phyloP scores from a whole-genome alignment of 345 rosid species.

The Eucalyptus polybractea region DNA sequence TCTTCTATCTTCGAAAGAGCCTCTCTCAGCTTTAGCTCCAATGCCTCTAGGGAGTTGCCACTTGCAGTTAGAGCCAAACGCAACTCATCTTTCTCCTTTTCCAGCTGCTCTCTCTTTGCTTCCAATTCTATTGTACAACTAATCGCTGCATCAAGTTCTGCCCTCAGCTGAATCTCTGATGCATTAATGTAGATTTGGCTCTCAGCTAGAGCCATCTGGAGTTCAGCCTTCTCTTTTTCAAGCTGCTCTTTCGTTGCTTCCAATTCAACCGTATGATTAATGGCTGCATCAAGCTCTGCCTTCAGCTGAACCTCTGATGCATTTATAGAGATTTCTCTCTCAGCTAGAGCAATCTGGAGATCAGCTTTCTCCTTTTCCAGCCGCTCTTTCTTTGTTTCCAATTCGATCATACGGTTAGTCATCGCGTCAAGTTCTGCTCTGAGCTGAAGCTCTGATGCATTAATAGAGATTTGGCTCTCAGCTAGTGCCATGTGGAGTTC shows the following conservation, averaged over 20 bases:
- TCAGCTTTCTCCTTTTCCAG: slow-evolving; percentile 1
- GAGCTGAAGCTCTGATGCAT: not conserved
- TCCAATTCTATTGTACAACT: not conserved
- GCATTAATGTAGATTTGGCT: not conserved
- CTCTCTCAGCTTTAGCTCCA: not conserved
- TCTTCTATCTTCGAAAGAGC: not conserved
- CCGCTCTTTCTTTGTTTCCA: not conserved
- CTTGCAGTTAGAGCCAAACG: not conserved
- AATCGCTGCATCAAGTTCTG: not conserved
- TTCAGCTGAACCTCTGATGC: not conserved
- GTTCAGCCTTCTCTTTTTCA: not conserved
- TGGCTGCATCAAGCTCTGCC: not conserved
- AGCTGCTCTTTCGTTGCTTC: not conserved
- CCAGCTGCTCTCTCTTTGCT: not conserved
- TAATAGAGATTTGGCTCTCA: slow-evolving; percentile 7
- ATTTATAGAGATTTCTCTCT: slow-evolving; percentile 6
- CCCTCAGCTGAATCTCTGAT: not conserved
- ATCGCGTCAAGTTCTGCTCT: not conserved
- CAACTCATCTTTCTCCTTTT: not conserved
- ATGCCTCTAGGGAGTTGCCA: not conserved
- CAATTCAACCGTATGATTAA: not conserved
- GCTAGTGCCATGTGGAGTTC: slow-evolving; percentile 46
- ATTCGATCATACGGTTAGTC: not conserved
- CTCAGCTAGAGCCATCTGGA: not conserved
- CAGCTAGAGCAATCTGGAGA: slow-evolving; percentile 38